Base-by-base conservation (phyloP, 768 basidiomycete species). In the Leccinum rimulosum region DNA sequence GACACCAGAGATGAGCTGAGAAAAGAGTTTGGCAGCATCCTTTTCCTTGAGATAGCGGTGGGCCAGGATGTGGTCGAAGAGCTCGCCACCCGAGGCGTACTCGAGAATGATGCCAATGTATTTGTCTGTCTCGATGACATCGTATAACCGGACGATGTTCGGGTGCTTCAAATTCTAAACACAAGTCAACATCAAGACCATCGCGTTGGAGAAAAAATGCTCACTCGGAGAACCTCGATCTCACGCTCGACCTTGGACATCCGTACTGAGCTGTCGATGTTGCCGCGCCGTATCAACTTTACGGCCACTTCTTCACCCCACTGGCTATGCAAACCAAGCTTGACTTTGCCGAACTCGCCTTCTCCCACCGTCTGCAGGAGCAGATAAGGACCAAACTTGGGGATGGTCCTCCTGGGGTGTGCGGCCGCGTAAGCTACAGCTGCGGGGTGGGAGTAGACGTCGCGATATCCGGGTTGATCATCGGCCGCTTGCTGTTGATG, bases 61-160 rank as follows among this genome's bases (percentile, higher is more conserved):
- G 19, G 96, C 96, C 54, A 98, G 85, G 71, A 99, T 99, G 74
- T 98, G 93, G 76, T 99, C 97, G 74, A 99, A 98, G 22, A 99
- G 86, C 73, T 99, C 97, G 57, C 97, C 97, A 55, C 97, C 97
- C 1, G 93, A 95, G 36, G 97, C 97, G 68, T 96, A 98, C 73
- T 98, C 97, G 61, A 99, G 85, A 66, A 99, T 96, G 70, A 99
- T 99, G 38, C 97, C 97, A 67, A 99, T 98, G 76, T 98, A 98
- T 75, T 97, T 98, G 80, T 98, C 97, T 1, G 97, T 98, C 74
- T 98, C 95, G 65, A 99, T 97, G 22, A 98, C 95, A 70, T 99
- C 97, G 82, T 96, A 98, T 49, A 98, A 79, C 10, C 95, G 88
- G 36, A 98, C 97, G 74, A 99, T 98, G 73, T 98, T 98, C 0